phyloP scores from a whole-genome alignment of 345 rosid genomes.

The Rhizophora apiculata region DNA sequence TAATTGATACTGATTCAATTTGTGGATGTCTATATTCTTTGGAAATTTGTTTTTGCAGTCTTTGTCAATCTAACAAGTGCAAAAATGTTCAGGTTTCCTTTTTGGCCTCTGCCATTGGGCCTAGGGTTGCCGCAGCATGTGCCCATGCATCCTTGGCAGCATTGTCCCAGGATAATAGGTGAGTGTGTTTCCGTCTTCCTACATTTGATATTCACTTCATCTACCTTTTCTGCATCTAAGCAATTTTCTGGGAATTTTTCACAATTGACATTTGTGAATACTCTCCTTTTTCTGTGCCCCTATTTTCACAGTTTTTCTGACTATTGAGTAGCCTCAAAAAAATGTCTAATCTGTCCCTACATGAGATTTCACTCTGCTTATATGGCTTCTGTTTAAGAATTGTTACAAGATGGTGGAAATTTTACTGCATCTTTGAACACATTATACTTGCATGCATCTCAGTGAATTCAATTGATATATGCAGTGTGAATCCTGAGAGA shows the following conservation, averaged over 20 bases:
- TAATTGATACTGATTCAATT: not conserved
- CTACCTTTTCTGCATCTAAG: not conserved
- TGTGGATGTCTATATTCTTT: not conserved
- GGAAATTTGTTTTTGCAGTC: not conserved
- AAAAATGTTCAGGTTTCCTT: slow-evolving; percentile 68
- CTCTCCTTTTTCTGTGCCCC: not conserved
- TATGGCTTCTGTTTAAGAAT: not conserved
- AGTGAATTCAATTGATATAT: not conserved
- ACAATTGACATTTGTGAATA: not conserved
- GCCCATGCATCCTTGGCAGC: slow-evolving; percentile 90
- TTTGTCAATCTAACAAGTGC: slow-evolving; percentile 19
- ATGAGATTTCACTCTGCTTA: not conserved
- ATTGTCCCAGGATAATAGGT: slow-evolving; percentile 75
- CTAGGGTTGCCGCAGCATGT: slow-evolving; percentile 98
- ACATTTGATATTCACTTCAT: not conserved
- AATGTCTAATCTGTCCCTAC: not conserved
- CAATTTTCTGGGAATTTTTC: not conserved
- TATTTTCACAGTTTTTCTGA: not conserved
- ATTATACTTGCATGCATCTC: slow-evolving; percentile 1
- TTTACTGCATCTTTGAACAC: not conserved
- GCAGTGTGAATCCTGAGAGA: slow-evolving; percentile 59
- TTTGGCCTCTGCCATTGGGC: slow-evolving; percentile 96
- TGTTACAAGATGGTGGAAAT: not conserved
- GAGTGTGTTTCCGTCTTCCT: slow-evolving; percentile 21
- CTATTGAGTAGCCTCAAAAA: not conserved